A percentile compares a stretch with the other conserved stretches of the same genome.
Evolutionary conservation across 192 early-diverging fungal species (phyloP).

Genomic region (Chytriomyces confervae): DNA sequence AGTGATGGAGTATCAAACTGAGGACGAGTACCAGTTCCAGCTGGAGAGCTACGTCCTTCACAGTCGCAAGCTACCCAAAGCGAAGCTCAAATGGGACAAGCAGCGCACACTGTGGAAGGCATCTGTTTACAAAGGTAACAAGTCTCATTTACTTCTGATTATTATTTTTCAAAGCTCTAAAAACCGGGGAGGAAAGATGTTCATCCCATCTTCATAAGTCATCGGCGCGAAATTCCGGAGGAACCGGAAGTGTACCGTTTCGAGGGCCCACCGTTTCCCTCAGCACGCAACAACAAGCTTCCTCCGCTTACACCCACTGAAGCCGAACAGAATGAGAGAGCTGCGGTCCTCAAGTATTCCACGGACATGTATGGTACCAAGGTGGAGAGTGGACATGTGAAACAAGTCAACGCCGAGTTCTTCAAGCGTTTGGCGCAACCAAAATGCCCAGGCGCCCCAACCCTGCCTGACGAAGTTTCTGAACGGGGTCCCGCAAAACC

Average conservation of each 20-base stretch:
- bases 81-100: conserved; percentile 39
- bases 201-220: not conserved
- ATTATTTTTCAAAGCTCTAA: not conserved
- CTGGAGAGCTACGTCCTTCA: conserved; percentile 16
- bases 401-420: not conserved
- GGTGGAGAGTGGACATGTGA: not conserved
- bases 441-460: conserved; percentile 29
- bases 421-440: conserved; percentile 30
- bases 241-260: not conserved
- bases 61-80: conserved; percentile 10
- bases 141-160: not conserved
- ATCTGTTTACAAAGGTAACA: conserved; percentile 26
- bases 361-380: not conserved
- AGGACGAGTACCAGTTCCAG: conserved; percentile 30
- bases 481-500: not conserved
- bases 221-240: not conserved
- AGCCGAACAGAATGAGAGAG: not conserved
- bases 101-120: conserved; percentile 37
- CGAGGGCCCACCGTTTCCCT: not conserved
- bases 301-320: not conserved
- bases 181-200: conserved; percentile 6
- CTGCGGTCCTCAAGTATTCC: not conserved
- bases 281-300: not conserved
- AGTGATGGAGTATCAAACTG: conserved; percentile 6
- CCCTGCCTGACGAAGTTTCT: conserved; percentile 10